Percentiles rank a stretch among this genome's conserved stretches.
phyloP scores from a whole-genome alignment of 2,329 filamentous ascomycete genomes.

The Trichoderma oligosporum region DNA sequence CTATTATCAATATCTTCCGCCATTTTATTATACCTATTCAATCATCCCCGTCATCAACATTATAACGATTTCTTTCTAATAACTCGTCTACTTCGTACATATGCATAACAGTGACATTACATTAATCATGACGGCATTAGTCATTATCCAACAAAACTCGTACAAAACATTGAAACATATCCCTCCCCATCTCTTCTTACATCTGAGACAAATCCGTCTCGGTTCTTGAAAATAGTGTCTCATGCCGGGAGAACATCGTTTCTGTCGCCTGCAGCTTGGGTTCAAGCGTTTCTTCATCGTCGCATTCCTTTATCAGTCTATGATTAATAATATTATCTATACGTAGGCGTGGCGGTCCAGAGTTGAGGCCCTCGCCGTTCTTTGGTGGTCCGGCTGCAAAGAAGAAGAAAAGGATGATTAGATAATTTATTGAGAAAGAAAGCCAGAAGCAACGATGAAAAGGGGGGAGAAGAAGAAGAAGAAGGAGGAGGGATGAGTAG shows the following conservation, averaged over 20 bases:
- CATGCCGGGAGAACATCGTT: background rate
- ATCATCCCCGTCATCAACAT: background rate
- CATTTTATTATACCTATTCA: background rate
- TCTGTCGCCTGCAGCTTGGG: background rate
- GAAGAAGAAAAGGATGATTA: conserved; percentile 25
- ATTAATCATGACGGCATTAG: conserved; percentile 16
- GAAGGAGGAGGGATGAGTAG: background rate
- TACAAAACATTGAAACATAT: background rate
- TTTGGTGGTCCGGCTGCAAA: conserved; percentile 38
- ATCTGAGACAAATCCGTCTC: conserved; percentile 5
- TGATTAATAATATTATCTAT: conserved; percentile 40
- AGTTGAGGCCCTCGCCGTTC: conserved; percentile 35
- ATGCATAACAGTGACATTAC: background rate
- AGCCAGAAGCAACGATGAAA: too few relatives aligned
- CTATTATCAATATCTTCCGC: conserved; percentile 4
- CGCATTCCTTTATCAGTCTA: conserved; percentile 22
- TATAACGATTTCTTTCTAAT: background rate
- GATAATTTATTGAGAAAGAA: background rate
- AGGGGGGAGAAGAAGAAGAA: background rate
- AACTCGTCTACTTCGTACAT: background rate
- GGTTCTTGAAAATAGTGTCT: conserved; percentile 5
- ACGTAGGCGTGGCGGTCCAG: conserved; percentile 36
- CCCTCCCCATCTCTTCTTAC: background rate
- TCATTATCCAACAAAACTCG: conserved; percentile 8
- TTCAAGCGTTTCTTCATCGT: background rate